phyloP scores from a whole-genome alignment of 345 rosid species.

The Salix purpurea region DNA sequence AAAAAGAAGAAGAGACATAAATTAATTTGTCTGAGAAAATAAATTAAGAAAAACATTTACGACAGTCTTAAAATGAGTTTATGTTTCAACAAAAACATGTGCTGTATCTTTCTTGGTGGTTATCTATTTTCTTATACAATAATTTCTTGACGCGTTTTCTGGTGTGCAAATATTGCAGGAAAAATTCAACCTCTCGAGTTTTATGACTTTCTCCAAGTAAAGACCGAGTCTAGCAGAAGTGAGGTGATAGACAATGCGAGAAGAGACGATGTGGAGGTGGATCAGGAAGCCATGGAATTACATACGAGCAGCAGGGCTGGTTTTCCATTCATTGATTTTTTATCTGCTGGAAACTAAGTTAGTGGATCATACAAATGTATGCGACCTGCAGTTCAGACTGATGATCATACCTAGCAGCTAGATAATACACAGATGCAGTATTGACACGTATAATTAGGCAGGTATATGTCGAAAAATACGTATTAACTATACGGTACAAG shows the following conservation, averaged over 20 bases:
- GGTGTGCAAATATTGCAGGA: constrained; percentile 16
- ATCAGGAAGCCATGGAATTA: constrained; percentile 34
- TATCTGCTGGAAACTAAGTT: constrained; percentile 37
- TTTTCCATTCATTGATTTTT: constrained; percentile 55
- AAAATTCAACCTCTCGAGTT: constrained; percentile 42
- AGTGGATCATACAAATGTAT: neutral
- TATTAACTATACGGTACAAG: too few species aligned
- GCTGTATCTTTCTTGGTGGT: too few species aligned
- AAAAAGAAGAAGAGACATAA: too few species aligned
- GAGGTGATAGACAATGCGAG: constrained; percentile 42
- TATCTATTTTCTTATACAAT: too few species aligned
- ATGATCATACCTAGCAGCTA: neutral
- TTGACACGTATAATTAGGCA: neutral
- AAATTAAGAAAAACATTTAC: too few species aligned
- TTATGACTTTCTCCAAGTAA: constrained; percentile 67
- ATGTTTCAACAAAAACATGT: neutral
- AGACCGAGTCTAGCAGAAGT: constrained; percentile 52
- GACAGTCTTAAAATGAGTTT: neutral
- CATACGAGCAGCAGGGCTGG: constrained; percentile 19
- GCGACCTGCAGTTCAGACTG: neutral
- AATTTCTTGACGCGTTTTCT: neutral
- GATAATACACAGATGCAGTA: neutral
- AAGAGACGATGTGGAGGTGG: constrained; percentile 49
- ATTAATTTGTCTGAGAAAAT: too few species aligned
- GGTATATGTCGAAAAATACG: too few species aligned